Evolutionary conservation across 495 filamentous ascomycete species (phyloP), one percentile per base, ranked within the genome.

Genomic region (Penicillium flavigenum): DNA sequence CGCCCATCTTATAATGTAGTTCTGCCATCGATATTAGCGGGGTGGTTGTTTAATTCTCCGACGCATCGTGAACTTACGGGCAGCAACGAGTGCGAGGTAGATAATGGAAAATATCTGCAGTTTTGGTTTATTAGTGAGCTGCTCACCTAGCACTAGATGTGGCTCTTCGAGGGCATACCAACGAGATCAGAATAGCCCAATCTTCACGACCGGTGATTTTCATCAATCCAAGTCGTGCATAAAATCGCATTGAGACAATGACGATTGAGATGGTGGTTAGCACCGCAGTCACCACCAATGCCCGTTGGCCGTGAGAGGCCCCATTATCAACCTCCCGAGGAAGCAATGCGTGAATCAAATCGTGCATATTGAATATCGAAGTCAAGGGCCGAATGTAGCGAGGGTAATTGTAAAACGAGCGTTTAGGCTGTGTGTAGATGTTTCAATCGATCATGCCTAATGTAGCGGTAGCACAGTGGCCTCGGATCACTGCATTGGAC

Each of bases 171-270:
- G 26, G 16, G 19, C 50, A 20, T 59, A 72, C 65, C 61, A 74
- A 27, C 38, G 73, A 66, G 12, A 57, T 36, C 8, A 73, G 16
- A 57, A 76, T 72, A 5, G 63, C 63, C 63, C 66, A 74, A 52
- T 76, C 73, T 54, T 76, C 73, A 27, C 66, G 70, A 20, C 73
- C 73, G 24, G 64, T 71, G 6, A 65, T 46, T 47, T 73, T 74
- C 61, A 76, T 72, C 57, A 76, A 47, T 1, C 68, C 63, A 27
- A 69, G 27, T 29, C 73, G 58, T n/a, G 73, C 69, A 36, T 65
- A 73, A 11, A 74, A 56, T 2, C 73, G 70, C 68, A 76, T 65
- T 3, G 51, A 62, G 10, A 76, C 72, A 32, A 69, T 59, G 2
- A 72, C 4, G 19, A 62, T 45, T 1, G 72, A 64, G 19, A 74